Conservation (phyloP, 1,139 yeast genomes). For the Pneumocystis jirovecii region DNA sequence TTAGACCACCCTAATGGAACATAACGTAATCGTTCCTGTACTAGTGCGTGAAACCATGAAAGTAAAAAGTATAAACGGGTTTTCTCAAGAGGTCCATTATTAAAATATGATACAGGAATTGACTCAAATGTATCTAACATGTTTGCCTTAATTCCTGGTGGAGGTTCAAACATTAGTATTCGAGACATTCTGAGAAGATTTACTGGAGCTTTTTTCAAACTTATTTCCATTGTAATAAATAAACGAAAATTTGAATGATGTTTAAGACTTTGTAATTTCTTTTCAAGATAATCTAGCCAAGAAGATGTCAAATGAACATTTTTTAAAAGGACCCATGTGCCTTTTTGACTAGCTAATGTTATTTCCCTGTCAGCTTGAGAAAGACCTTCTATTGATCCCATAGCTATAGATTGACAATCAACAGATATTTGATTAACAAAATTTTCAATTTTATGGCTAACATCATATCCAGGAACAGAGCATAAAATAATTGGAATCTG, state of each 20-base stretch:
- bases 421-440: slow-evolving; percentile 26
- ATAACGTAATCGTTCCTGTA: slow-evolving; percentile 45
- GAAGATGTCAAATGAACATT: slow-evolving; percentile 53
- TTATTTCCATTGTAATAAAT: slow-evolving; percentile 44
- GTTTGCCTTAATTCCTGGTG: slow-evolving; percentile 43
- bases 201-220: slow-evolving; percentile 35
- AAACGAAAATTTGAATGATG: slow-evolving; percentile 32
- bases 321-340: slow-evolving; percentile 60
- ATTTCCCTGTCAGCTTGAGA: slow-evolving; percentile 43
- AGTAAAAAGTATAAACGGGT: slow-evolving; percentile 39
- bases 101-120: slow-evolving; percentile 18
- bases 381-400: slow-evolving; percentile 64
- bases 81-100: slow-evolving; percentile 31
- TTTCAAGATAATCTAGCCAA: slow-evolving; percentile 47
- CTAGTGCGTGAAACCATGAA: slow-evolving; percentile 54
- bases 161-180: slow-evolving; percentile 44
- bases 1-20: slow-evolving; percentile 50
- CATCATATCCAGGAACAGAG: slow-evolving; percentile 52
- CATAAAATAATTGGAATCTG: slow-evolving; percentile 38
- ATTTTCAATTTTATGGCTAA: slow-evolving; percentile 40
- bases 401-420: slow-evolving; percentile 37
- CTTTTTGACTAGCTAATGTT: slow-evolving; percentile 31
- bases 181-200: slow-evolving; percentile 39
- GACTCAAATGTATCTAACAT: slow-evolving; percentile 27
- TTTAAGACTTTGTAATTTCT: slow-evolving; percentile 26